These are phyloP conservation scores for Dichotomopilus funicola DNA, from an alignment of 2,329 filamentous ascomycete genomes.

Conservation along the genomic window DNA sequence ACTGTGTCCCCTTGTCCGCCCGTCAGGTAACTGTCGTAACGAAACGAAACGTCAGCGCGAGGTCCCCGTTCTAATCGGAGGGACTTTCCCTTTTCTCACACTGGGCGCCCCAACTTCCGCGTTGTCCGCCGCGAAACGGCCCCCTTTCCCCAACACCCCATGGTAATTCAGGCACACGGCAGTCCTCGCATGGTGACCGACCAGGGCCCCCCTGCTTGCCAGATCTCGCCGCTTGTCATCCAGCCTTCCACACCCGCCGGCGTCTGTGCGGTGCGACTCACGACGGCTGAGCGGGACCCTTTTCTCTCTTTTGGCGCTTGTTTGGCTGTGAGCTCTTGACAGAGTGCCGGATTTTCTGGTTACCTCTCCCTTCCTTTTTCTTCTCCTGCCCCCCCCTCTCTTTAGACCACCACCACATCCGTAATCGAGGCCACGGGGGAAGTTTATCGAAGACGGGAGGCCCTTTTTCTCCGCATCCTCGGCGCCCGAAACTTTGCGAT, in stretches of 20 bases:
- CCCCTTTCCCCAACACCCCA: neutral
- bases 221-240: constrained; percentile 17
- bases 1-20: neutral
- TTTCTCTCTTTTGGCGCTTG: constrained; percentile 16
- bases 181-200: constrained; percentile 5
- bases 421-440: neutral
- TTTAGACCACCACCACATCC: neutral
- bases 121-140: constrained; percentile 6
- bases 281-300: constrained; percentile 9
- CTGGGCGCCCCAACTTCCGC: constrained; percentile 3
- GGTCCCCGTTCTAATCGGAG: neutral
- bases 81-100: constrained; percentile 2
- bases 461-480: neutral
- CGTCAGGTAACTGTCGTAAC: neutral
- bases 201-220: constrained; percentile 8
- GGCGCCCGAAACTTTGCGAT: constrained; percentile 1
- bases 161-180: constrained; percentile 11
- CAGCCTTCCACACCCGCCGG: constrained; percentile 13
- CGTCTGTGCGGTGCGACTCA: constrained; percentile 19
- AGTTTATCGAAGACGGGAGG: neutral
- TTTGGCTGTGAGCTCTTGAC: constrained; percentile 12
- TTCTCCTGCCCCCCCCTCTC: neutral
- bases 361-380: constrained; percentile 7
- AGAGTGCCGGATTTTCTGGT: constrained; percentile 8
- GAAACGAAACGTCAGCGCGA: neutral